Evolutionary conservation across 345 rosid species (phyloP).

Genomic region (Salix arbutifolia): DNA sequence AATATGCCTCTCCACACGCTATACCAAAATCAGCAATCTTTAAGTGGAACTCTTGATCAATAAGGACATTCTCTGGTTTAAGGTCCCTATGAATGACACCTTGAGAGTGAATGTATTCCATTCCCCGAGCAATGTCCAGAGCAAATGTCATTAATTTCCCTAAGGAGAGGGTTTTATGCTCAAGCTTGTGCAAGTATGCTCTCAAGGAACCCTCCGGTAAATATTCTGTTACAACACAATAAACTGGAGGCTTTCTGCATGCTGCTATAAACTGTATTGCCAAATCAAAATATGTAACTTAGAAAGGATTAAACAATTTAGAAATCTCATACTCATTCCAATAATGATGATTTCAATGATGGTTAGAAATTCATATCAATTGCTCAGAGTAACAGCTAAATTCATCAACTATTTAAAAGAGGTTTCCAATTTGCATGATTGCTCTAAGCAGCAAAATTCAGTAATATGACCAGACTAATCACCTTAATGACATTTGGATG

Average conservation of each 20-base stretch:
- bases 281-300: slow-evolving; percentile 5
- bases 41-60: slow-evolving; percentile 61
- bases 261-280: slow-evolving; percentile 63
- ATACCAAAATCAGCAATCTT: slow-evolving; percentile 98
- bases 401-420: not conserved
- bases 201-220: slow-evolving; percentile 73
- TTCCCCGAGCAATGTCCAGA: slow-evolving; percentile 79
- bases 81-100: slow-evolving; percentile 93
- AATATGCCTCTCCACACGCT: slow-evolving; percentile 84
- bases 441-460: not conserved
- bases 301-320: not conserved
- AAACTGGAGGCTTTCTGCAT: slow-evolving; percentile 64
- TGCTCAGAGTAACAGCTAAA: too few relatives aligned
- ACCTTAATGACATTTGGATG: slow-evolving; percentile 89
- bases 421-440: not conserved
- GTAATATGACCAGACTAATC: not conserved
- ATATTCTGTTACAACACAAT: slow-evolving; percentile 69
- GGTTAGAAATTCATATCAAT: not conserved
- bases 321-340: not conserved
- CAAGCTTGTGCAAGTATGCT: slow-evolving; percentile 90
- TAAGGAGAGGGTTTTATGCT: slow-evolving; percentile 64
- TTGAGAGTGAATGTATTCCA: slow-evolving; percentile 88
- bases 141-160: slow-evolving; percentile 57
- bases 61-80: slow-evolving; percentile 89
- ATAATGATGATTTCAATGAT: not conserved